Evolutionary conservation across 129 eudicot genomes (phyloP).

Genomic region (Centaurea solstitialis): DNA sequence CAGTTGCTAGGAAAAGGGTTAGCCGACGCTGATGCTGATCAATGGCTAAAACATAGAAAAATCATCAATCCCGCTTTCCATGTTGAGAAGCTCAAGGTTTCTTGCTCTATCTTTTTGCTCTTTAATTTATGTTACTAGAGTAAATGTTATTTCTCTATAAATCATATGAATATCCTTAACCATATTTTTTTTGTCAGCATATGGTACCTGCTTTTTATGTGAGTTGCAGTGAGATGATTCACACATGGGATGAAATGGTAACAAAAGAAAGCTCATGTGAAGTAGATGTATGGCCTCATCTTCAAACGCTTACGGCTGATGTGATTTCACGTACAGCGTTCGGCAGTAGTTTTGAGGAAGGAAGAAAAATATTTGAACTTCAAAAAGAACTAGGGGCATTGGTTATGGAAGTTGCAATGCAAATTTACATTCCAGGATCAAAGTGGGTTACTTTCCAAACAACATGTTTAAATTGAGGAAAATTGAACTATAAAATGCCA

Average conservation of each 20-base stretch:
- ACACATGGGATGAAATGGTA: slow-evolving; percentile 23
- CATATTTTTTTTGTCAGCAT: slow-evolving; percentile 20
- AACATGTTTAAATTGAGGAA: not conserved
- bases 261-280: slow-evolving; percentile 13
- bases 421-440: slow-evolving; percentile 41
- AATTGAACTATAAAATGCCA: not conserved
- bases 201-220: slow-evolving; percentile 38
- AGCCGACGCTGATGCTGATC: slow-evolving; percentile 7
- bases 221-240: slow-evolving; percentile 38
- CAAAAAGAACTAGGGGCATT: slow-evolving; percentile 25
- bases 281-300: slow-evolving; percentile 33
- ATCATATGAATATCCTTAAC: not conserved
- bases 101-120: not conserved
- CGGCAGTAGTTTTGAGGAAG: slow-evolving; percentile 36
- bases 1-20: slow-evolving; percentile 7
- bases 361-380: slow-evolving; percentile 33
- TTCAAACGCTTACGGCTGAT: slow-evolving; percentile 20
- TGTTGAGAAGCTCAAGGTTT: slow-evolving; percentile 15
- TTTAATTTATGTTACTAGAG: not conserved
- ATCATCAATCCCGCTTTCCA: slow-evolving; percentile 15
- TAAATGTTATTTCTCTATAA: not conserved
- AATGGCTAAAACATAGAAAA: slow-evolving; percentile 30
- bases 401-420: not conserved
- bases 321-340: slow-evolving; percentile 46
- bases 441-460: slow-evolving; percentile 7